Evolutionary conservation across 2,329 filamentous ascomycete genomes (phyloP).

Genomic region (Penicillium sp.): DNA sequence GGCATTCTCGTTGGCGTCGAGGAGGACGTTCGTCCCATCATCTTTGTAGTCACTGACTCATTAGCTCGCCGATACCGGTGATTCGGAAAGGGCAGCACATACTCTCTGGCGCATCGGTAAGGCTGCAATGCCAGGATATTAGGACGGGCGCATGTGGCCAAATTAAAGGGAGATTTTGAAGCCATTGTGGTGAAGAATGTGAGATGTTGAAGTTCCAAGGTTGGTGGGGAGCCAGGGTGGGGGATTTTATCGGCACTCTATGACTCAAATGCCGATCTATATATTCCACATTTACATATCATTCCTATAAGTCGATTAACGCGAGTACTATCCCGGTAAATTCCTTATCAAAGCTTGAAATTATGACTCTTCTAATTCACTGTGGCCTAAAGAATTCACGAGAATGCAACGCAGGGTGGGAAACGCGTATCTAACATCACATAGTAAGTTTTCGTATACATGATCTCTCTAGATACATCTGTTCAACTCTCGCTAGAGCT

Average conservation of each 20-base stretch:
- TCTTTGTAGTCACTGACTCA: slow-evolving; percentile 90
- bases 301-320: too few species aligned
- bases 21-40: slow-evolving; percentile 89
- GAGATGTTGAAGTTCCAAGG: not conserved
- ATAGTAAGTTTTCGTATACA: too few species aligned
- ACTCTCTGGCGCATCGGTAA: slow-evolving; percentile 82
- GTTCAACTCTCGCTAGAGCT: too few species aligned
- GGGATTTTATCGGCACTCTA: slow-evolving; percentile 8
- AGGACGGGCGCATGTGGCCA: slow-evolving; percentile 70
- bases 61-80: slow-evolving; percentile 22
- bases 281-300: not conserved
- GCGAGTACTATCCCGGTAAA: too few species aligned
- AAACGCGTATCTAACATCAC: too few species aligned
- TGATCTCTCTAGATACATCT: too few species aligned
- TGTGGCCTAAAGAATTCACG: too few species aligned
- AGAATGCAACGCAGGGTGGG: too few species aligned
- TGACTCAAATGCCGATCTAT: slow-evolving; percentile 14
- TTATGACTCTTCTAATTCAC: too few species aligned
- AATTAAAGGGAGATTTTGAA: slow-evolving; percentile 61
- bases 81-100: slow-evolving; percentile 45
- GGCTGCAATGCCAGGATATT: slow-evolving; percentile 76
- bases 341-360: too few species aligned
- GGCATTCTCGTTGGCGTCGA: slow-evolving; percentile 98
- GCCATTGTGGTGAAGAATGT: slow-evolving; percentile 34
- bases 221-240: slow-evolving; percentile 1